Evolutionary conservation across 345 rosid genomes (phyloP), one percentile per base, ranked within the genome.

Genomic region (Brassica carinata): DNA sequence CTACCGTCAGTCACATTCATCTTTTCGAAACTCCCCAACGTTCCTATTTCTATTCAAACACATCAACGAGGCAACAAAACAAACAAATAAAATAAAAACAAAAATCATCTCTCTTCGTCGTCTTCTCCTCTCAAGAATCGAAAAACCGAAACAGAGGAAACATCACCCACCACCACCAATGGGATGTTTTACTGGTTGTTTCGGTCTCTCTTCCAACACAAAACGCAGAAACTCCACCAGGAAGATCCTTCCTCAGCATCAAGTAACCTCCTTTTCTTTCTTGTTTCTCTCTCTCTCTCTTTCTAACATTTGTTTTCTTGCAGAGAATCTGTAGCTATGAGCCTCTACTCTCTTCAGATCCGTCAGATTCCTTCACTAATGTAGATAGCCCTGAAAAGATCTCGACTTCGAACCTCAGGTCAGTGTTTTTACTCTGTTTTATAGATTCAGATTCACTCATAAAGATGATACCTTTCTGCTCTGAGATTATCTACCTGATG

Each of bases 151-250:
- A 38, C 40, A 53, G 59, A 66, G 78, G 64, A 63, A 79, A 57
- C 66, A 62, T 58, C 72, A 48, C n/a, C 15, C 55, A 11, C 48
- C 48, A 69, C 69, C 57, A 69, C 19, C 58, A 67, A 94, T 92
- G 97, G 97, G 91, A 69, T 94, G 98, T 83, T 94, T 94, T 64
- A 86, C 89, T 53, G 94, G 89, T 23, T 94, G 97, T 84, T 94
- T 94, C 79, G 94, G 98, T 71, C 70, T 87, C 78, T 83, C 96
- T 70, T 78, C 88, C 74, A 90, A 86, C 72, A 85, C 86, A 77
- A 87, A 87, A 79, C 88, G 79, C 5, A 85, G 89, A 78, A 89
- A 82, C 30, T 85, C 87, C 2, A 79, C 81, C 65, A 84, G 78
- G 10, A 83, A 83, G 55, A 81, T 89, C 81, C 87, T 84, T 13